phyloP scores from a whole-genome alignment of 148 eudicot species.

The Simmondsia chinensis region DNA sequence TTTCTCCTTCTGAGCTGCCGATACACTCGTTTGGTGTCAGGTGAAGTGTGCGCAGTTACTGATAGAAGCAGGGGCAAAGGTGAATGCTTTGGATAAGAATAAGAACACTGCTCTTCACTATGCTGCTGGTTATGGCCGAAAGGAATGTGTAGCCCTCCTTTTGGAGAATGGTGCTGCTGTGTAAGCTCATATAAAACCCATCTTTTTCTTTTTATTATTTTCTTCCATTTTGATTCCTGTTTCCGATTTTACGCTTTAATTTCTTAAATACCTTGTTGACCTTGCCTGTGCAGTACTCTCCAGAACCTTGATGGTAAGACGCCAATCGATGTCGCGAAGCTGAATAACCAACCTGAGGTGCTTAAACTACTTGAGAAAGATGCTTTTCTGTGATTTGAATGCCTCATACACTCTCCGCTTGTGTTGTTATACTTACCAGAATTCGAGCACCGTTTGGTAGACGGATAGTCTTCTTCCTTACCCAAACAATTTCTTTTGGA shows the following conservation, averaged over 20 bases:
- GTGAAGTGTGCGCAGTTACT: slow-evolving; percentile 81
- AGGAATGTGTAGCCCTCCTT: slow-evolving; percentile 91
- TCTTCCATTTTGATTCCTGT: too few relatives aligned
- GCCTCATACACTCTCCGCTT: too few relatives aligned
- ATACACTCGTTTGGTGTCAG: slow-evolving; percentile 28
- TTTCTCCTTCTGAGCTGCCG: too few relatives aligned
- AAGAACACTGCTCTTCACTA: slow-evolving; percentile 97
- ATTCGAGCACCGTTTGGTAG: too few relatives aligned
- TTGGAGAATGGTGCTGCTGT: slow-evolving; percentile 92
- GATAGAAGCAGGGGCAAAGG: slow-evolving; percentile 86
- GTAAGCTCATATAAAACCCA: slow-evolving; percentile 56
- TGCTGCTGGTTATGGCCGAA: slow-evolving; percentile 98
- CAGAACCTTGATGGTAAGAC: slow-evolving; percentile 94
- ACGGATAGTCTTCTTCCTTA: too few relatives aligned
- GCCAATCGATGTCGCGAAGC: slow-evolving; percentile 92
- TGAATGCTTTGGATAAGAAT: slow-evolving; percentile 92
- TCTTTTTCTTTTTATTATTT: background rate
- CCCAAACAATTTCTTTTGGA: too few relatives aligned
- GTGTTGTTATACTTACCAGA: too few relatives aligned
- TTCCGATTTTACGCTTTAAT: too few relatives aligned
- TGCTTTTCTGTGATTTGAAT: slow-evolving; percentile 55
- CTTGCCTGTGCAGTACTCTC: slow-evolving; percentile 77
- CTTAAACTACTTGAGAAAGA: slow-evolving; percentile 86
- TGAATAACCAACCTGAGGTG: slow-evolving; percentile 82
- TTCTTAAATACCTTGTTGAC: too few relatives aligned